Percentiles rank a stretch among this genome's conserved stretches.
Conservation (phyloP, 1,139 yeast genomes). For the Hansenula sp. region DNA sequence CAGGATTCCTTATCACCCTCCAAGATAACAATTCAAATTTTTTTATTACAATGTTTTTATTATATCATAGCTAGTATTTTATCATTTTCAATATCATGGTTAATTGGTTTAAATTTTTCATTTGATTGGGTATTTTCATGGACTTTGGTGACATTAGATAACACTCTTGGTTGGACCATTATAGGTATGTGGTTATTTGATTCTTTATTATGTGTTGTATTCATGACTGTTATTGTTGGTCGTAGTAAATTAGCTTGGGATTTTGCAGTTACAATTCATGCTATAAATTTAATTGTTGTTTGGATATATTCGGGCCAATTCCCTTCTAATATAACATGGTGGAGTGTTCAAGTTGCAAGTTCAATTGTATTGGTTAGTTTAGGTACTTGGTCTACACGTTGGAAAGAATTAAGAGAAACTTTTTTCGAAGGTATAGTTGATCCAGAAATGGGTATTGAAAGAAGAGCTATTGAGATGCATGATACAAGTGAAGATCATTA, state of each 20-base stretch:
- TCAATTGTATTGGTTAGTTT: constrained; percentile 65
- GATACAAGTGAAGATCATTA: constrained; percentile 6
- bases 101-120: constrained; percentile 61
- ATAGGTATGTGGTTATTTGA: constrained; percentile 77
- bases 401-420: constrained; percentile 49
- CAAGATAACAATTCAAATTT: constrained; percentile 48
- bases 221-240: constrained; percentile 84
- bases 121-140: constrained; percentile 78
- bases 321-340: constrained; percentile 77
- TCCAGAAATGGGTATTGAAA: constrained; percentile 24
- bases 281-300: constrained; percentile 67
- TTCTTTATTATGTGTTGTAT: constrained; percentile 70
- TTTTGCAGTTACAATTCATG: constrained; percentile 86
- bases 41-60: constrained; percentile 61
- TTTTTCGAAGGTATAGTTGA: constrained; percentile 81
- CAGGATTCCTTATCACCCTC: constrained; percentile 31
- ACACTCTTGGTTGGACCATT: constrained; percentile 75
- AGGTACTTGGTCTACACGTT: constrained; percentile 30
- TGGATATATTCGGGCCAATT: constrained; percentile 62
- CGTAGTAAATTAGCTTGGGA: constrained; percentile 94
- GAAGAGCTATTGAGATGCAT: constrained; percentile 13
- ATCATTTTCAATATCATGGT: constrained; percentile 50
- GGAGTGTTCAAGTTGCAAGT: constrained; percentile 71
- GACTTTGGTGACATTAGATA: constrained; percentile 69
- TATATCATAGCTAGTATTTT: constrained; percentile 57